These are phyloP conservation scores for Wilhelminamyces savonicus DNA, from an alignment of 805 yeast species.

Conservation along the genomic window DNA sequence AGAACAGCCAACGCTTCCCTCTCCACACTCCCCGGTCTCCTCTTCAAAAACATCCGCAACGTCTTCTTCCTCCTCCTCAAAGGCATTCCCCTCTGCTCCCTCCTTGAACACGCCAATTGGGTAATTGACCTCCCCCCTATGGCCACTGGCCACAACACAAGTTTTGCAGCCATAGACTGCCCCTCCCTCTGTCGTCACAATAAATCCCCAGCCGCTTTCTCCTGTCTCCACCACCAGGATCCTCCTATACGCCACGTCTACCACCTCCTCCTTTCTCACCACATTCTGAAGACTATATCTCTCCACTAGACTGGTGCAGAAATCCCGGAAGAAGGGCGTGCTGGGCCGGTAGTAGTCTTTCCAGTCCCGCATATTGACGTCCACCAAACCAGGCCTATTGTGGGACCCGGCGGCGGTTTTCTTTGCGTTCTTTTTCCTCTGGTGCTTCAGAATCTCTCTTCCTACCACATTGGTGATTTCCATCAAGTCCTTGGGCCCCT, in stretches of 20 bases:
- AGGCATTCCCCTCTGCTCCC: too few relatives aligned
- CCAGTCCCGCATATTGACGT: conserved; percentile 38
- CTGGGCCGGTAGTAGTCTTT: conserved; percentile 40
- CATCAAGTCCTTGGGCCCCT: conserved; percentile 23
- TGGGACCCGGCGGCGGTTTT: conserved; percentile 14
- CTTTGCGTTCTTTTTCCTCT: conserved; percentile 22
- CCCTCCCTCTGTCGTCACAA: conserved; percentile 24
- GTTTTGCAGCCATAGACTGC: conserved; percentile 24
- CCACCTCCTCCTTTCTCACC: conserved; percentile 29
- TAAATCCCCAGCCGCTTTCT: conserved; percentile 23
- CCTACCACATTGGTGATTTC: conserved; percentile 41
- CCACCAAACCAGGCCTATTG: conserved; percentile 30
- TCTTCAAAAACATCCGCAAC: background rate
- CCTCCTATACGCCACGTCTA: conserved; percentile 21
- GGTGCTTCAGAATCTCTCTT: conserved; percentile 38
- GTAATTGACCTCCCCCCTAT: conserved; percentile 27
- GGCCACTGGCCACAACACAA: conserved; percentile 32
- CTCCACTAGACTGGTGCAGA: conserved; percentile 26
- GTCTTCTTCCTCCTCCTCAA: too few relatives aligned
- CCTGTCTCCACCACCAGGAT: conserved; percentile 16
- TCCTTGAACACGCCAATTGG: conserved; percentile 17
- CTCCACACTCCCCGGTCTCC: too few relatives aligned
- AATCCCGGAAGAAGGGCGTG: conserved; percentile 32
- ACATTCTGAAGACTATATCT: conserved; percentile 24
- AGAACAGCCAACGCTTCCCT: too few relatives aligned